Base-by-base conservation (phyloP, 106 monocot species). In the Acorus gramineus region DNA sequence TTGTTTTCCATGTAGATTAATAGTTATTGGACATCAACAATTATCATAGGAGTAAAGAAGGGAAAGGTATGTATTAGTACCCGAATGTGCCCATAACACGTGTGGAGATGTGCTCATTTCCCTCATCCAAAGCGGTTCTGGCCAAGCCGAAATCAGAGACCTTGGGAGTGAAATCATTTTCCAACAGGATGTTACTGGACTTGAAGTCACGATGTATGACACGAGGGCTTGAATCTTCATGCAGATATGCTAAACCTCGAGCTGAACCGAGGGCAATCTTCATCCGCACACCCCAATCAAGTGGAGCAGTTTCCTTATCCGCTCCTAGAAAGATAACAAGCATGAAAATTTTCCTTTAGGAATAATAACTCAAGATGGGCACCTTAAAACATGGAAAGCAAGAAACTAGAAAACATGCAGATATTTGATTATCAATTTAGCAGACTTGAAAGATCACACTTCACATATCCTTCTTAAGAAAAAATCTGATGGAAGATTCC, bases 51-150 rank as follows among this genome's bases (percentile, higher is more conserved):
- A 70, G 59, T 42, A 44, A 46, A 53, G 49, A 46, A 10, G 46
- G 3, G 43, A 11, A 63, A 47, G 44, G 7, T 60, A 66, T 56
- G 28, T 28, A 28, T 28, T 28, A 28, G 12, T 90, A 94, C 94
- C 94, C 94, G 59, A 94, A 94, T 66, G 94, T 94, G 49, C 94
- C 94, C 94, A 94, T 90, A 14, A 94, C 94, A 51, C 94, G 79
- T 2, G 94, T 94, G 4, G 94, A 94, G 70, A 94, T 94, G 69
- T 90, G 89, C 28, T 75, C 74, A 60, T 90, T 82, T 57, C 83
- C 89, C 67, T 84, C 93, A 6, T 81, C 84, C 57, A 89, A 49
- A 60, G 86, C 90, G 4, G 86, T 53, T 66, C 94, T 81, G 5
- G 94, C 94, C 57, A 94, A 71, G 53, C 94, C 94, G 73, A 94